phyloP scores from a whole-genome alignment of 2,329 filamentous ascomycete genomes.

The Phoma sp. region DNA sequence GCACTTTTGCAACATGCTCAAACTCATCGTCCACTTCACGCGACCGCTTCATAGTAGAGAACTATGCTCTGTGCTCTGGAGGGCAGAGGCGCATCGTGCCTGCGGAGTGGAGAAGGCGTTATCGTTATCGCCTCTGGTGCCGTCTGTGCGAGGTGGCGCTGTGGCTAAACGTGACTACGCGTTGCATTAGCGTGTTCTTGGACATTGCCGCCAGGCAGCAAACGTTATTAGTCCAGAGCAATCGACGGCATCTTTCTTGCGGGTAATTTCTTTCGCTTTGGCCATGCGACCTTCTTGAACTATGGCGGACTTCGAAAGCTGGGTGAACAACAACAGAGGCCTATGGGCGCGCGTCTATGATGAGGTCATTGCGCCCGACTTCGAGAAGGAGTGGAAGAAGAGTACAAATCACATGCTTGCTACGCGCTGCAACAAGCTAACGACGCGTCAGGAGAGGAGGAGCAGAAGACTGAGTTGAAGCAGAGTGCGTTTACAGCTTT shows the following conservation, averaged over 20 bases:
- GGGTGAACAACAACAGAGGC: constrained; percentile 38
- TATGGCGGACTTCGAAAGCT: constrained; percentile 38
- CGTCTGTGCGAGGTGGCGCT: constrained; percentile 16
- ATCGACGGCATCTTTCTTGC: background rate
- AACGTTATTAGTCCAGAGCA: constrained; percentile 11
- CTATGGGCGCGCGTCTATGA: constrained; percentile 41
- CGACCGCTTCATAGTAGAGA: constrained; percentile 46
- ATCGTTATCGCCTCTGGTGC: constrained; percentile 20
- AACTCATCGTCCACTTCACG: constrained; percentile 37
- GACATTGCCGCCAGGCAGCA: constrained; percentile 17
- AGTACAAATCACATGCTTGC: constrained; percentile 24
- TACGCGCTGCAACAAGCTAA: background rate
- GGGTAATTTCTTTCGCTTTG: background rate
- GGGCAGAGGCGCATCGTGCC: constrained; percentile 16
- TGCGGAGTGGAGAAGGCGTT: constrained; percentile 17
- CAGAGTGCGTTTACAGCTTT: constrained; percentile 28
- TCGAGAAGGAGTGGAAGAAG: constrained; percentile 43
- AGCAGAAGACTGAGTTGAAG: constrained; percentile 32
- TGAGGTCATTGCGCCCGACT: constrained; percentile 43
- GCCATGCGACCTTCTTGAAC: constrained; percentile 10
- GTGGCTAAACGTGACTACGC: constrained; percentile 30
- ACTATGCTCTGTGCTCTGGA: constrained; percentile 10
- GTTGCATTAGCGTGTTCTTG: constrained; percentile 22
- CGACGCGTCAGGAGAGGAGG: constrained; percentile 31
- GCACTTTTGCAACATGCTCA: constrained; percentile 54